These are phyloP conservation scores for Peronospora destructor DNA, from an alignment of 352 stramenopile species.

Conservation along the genomic window DNA sequence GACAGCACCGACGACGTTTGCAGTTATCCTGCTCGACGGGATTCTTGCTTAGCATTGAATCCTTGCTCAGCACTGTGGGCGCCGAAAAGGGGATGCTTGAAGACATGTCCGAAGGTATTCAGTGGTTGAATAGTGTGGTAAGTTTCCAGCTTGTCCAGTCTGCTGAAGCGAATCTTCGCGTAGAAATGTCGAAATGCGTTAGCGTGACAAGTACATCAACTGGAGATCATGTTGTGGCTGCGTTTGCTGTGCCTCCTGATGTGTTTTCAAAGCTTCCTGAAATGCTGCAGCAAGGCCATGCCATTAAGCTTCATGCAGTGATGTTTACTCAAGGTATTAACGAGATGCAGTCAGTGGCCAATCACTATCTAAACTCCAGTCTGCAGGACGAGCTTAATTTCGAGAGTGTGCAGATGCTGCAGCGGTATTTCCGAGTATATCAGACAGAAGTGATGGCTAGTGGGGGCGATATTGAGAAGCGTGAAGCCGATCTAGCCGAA, in stretches of 20 bases:
- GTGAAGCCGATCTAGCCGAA: constrained; percentile 25
- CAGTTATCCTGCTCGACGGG: constrained; percentile 62
- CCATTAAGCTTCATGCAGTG: constrained; percentile 68
- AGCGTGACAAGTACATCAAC: constrained; percentile 48
- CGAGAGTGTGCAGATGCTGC: constrained; percentile 60
- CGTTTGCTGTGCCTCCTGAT: constrained; percentile 55
- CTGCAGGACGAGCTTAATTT: constrained; percentile 83
- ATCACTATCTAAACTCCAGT: constrained; percentile 76
- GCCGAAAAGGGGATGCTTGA: constrained; percentile 95
- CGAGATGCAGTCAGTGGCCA: constrained; percentile 90
- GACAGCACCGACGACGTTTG: constrained; percentile 49
- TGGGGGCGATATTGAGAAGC: constrained; percentile 21
- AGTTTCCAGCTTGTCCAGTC: constrained; percentile 73
- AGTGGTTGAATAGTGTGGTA: constrained; percentile 77
- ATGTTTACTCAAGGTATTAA: constrained; percentile 91
- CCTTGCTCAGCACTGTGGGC: constrained; percentile 89
- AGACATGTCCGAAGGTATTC: constrained; percentile 82
- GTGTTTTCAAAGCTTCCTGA: constrained; percentile 52
- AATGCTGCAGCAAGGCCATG: constrained; percentile 56
- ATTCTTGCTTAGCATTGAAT: constrained; percentile 91
- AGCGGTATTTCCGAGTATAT: constrained; percentile 75
- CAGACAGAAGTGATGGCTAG: constrained; percentile 46
- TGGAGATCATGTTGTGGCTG: constrained; percentile 54
- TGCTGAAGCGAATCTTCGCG: constrained; percentile 35
- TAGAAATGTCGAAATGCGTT: constrained; percentile 74